Evolutionary conservation across 2,329 filamentous ascomycete genomes (phyloP), one percentile per base, ranked within the genome.

Genomic region (Talaromyces amestolkiae): DNA sequence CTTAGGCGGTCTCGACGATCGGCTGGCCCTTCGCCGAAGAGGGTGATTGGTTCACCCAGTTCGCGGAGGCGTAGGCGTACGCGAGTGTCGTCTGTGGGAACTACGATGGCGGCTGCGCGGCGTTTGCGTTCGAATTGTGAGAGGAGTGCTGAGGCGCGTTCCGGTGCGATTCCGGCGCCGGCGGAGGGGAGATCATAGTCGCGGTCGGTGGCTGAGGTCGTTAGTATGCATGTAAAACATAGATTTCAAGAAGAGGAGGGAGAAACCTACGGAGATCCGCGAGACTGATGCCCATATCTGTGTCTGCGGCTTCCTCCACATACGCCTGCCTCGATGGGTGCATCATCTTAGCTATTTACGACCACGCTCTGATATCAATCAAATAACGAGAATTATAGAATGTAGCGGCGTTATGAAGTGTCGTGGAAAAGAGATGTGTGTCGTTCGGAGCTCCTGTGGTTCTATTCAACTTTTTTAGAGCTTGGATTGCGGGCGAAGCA

Each of bases 261-360:
- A 43, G 58, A 49, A 65, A 84, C 86, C 80, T 81, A 89, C 86
- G 88, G 68, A 90, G 80, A 75, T 86, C 86, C 68, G 84, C 84
- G 58, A 89, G 79, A 71, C 87, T 85, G 69, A 90, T 84, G 65
- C 86, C 86, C 79, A 83, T 85, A 58, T 83, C 82, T 63, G 81
- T 81, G 71, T 89, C 85, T 9, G 51, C 61, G 62, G 84, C 79
- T 75, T 97, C 94, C 84, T 98, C 94, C 69, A 98, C 93, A 79
- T 96, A 97, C 49, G 94, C 94, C 79, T 94, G 90, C 70, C 95
- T 87, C 77, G 94, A 88, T 66, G 94, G 94, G 82, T 97, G 94
- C 82, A 96, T 85, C 76, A 80, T 85, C 75, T 74, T 79, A 72
- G 68, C 33, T 22, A 24, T 9, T 41, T 2, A 24, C 1, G 15